Percentiles rank a stretch among this genome's conserved stretches.
These are phyloP conservation scores for Gleditsia sinensis DNA, from an alignment of 306 rosid genomes.

Conservation along the genomic window DNA sequence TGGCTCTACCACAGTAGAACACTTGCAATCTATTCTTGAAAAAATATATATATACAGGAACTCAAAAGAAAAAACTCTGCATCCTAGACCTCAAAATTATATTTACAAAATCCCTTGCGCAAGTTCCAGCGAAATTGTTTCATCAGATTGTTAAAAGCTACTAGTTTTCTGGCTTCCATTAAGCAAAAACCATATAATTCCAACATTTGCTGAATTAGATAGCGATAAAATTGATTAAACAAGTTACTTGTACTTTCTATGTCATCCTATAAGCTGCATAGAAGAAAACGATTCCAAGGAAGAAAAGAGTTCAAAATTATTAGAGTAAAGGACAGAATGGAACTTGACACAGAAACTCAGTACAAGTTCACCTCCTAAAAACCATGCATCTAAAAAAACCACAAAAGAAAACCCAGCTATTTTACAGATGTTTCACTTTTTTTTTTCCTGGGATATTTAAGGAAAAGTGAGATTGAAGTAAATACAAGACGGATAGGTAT, in stretches of 20 bases:
- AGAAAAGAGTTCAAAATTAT: conserved; percentile 25
- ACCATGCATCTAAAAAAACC: neutral
- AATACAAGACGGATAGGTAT: neutral
- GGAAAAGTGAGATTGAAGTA: neutral
- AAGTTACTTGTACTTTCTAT: conserved; percentile 20
- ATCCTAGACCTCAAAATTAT: conserved; percentile 5
- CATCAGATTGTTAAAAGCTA: neutral
- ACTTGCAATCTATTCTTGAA: neutral
- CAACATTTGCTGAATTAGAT: conserved; percentile 8
- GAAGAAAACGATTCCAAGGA: conserved; percentile 6
- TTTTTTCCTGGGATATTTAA: neutral
- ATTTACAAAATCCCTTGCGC: conserved; percentile 8
- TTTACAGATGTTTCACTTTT: neutral
- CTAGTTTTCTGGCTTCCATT: neutral
- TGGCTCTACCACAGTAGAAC: neutral
- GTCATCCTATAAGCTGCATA: conserved; percentile 6
- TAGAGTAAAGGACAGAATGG: conserved; percentile 2
- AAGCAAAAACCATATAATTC: neutral
- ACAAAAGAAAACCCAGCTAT: neutral
- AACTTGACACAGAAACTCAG: conserved; percentile 11
- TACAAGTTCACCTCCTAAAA: neutral
- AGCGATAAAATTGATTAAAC: neutral
- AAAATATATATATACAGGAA: neutral
- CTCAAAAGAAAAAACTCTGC: neutral
- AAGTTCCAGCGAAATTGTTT: conserved; percentile 4